These are phyloP conservation scores for Amanita subjunquillea DNA, from an alignment of 768 basidiomycete species.

Conservation along the genomic window DNA sequence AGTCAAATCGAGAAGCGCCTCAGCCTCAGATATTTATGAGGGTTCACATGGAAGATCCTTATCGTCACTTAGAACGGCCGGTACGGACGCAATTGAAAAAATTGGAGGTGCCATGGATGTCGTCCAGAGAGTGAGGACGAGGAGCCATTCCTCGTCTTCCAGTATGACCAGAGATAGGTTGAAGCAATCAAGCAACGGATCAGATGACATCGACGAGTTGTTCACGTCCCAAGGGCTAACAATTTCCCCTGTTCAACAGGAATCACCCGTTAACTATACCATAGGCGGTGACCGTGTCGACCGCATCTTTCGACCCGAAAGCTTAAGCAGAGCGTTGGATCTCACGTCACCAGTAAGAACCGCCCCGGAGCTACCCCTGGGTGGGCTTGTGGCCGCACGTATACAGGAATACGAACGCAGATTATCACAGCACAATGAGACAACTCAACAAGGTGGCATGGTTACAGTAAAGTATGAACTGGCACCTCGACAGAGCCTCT, in stretches of 20 bases:
- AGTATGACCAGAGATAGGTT: constrained; percentile 19
- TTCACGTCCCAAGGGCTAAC: background rate
- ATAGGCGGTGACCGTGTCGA: background rate
- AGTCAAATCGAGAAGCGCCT: background rate
- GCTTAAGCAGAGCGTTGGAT: background rate
- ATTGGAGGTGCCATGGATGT: constrained; percentile 64
- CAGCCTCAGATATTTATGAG: background rate
- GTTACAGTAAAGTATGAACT: constrained; percentile 51
- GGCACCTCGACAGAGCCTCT: constrained; percentile 51
- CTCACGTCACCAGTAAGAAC: background rate
- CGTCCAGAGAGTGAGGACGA: constrained; percentile 38
- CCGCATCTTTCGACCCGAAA: background rate
- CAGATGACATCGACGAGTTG: background rate
- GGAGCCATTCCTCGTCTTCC: constrained; percentile 19
- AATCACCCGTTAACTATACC: background rate
- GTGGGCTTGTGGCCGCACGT: constrained; percentile 34
- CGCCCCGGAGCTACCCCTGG: constrained; percentile 11
- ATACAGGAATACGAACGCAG: constrained; percentile 50
- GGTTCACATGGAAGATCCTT: constrained; percentile 24
- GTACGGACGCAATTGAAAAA: constrained; percentile 58
- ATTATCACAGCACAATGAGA: constrained; percentile 36
- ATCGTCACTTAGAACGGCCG: constrained; percentile 52
- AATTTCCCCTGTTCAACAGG: background rate
- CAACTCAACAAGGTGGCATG: constrained; percentile 23
- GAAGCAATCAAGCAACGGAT: constrained; percentile 3